These are phyloP conservation scores for Epichloe coenophiala DNA, from an alignment of 2,329 filamentous ascomycete species.

Conservation along the genomic window DNA sequence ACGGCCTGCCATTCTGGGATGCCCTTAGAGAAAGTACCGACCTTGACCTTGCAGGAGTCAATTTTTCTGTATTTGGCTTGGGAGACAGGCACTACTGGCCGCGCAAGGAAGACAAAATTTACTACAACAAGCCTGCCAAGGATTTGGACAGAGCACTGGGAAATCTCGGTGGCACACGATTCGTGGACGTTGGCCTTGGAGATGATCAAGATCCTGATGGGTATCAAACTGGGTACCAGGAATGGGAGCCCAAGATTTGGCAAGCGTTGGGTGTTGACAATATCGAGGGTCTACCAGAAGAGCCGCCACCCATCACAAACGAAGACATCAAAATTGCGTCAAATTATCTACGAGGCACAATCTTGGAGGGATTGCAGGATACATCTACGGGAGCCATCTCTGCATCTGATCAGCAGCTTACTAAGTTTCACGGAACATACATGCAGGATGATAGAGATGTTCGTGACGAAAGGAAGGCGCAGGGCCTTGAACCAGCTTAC, in stretches of 20 bases:
- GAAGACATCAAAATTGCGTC: constrained; percentile 96
- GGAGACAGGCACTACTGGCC: constrained; percentile 99
- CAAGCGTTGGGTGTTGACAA: constrained; percentile 85
- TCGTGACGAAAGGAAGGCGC: constrained; percentile 90
- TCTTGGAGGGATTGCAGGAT: constrained; percentile 76
- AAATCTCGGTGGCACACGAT: constrained; percentile 67
- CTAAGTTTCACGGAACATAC: constrained; percentile 98
- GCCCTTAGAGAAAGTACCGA: constrained; percentile 85
- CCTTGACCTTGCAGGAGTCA: constrained; percentile 75
- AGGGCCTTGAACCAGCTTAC: constrained; percentile 96
- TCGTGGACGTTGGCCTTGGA: constrained; percentile 80
- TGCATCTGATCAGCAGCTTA: constrained; percentile 79
- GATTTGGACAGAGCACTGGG: constrained; percentile 72
- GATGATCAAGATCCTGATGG: constrained; percentile 96
- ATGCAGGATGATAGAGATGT: constrained; percentile 98
- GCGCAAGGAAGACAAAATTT: constrained; percentile 90
- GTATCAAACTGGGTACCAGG: constrained; percentile 85
- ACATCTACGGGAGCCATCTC: constrained; percentile 78
- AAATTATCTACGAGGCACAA: constrained; percentile 91
- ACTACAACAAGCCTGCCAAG: constrained; percentile 99
- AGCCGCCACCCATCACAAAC: constrained; percentile 89
- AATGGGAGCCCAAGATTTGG: constrained; percentile 97
- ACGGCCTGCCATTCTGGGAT: constrained; percentile 86
- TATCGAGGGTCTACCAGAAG: constrained; percentile 84
- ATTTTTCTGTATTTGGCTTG: constrained; percentile 82